Percentiles rank a stretch among this genome's conserved stretches.
Evolutionary conservation across 2,329 filamentous ascomycete genomes (phyloP).

Genomic region (Diaporthe sp.): DNA sequence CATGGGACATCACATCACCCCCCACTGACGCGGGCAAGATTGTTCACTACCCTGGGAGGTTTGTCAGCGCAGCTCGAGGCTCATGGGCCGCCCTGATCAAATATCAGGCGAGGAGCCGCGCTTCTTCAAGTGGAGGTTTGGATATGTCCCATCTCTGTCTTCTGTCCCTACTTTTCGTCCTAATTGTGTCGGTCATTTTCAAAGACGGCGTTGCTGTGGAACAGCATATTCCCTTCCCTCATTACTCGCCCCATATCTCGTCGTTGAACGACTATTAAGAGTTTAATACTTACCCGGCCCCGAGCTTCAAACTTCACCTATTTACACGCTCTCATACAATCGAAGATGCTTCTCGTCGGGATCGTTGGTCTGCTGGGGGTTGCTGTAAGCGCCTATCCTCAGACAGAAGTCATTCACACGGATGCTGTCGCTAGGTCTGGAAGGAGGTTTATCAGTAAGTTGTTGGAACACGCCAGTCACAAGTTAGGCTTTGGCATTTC

Average conservation of each 20-base stretch:
- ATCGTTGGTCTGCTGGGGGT: constrained; percentile 10
- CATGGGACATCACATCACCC: constrained; percentile 25
- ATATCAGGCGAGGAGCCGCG: constrained; percentile 5
- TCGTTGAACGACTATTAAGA: constrained; percentile 29
- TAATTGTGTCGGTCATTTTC: constrained; percentile 10
- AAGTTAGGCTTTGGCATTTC: background rate
- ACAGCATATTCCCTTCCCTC: constrained; percentile 17
- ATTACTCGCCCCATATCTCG: background rate
- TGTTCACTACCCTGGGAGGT: background rate
- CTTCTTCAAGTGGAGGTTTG: background rate
- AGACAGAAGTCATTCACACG: constrained; percentile 17
- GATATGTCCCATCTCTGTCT: background rate
- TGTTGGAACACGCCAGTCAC: too few species aligned
- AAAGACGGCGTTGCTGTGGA: constrained; percentile 15
- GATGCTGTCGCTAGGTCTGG: constrained; percentile 24
- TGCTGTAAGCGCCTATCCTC: constrained; percentile 13
- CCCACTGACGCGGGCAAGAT: constrained; percentile 11
- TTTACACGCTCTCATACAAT: background rate
- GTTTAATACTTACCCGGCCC: constrained; percentile 8
- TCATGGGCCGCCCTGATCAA: constrained; percentile 4
- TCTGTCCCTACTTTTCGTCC: background rate
- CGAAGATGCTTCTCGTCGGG: constrained; percentile 7
- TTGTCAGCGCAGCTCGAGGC: constrained; percentile 18
- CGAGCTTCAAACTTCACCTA: background rate
- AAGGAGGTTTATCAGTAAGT: constrained; percentile 26